phyloP scores from a whole-genome alignment of 1,139 yeast genomes.

The Yamadazyma pseudoaaseri region DNA sequence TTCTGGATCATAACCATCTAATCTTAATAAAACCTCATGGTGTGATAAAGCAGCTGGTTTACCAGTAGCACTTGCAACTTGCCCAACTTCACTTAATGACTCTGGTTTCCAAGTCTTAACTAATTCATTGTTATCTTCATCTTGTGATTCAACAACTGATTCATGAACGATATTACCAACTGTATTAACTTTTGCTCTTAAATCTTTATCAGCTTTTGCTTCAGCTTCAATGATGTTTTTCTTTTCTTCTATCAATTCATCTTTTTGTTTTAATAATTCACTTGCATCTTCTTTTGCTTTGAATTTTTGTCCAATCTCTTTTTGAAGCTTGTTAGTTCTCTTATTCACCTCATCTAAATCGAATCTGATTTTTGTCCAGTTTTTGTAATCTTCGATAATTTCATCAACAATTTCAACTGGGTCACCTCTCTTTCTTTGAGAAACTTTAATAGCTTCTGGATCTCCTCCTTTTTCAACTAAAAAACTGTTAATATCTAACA shows the following conservation, averaged over 20 bases:
- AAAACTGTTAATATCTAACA: constrained; percentile 91
- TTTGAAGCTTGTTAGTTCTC: constrained; percentile 81
- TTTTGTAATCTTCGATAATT: constrained; percentile 84
- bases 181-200: constrained; percentile 78
- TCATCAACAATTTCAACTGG: constrained; percentile 94
- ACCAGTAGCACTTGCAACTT: constrained; percentile 71
- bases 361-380: constrained; percentile 90
- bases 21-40: constrained; percentile 89
- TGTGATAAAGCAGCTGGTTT: constrained; percentile 83
- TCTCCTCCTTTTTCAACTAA: constrained; percentile 96
- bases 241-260: constrained; percentile 67
- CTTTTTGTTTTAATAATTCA: constrained; percentile 80
- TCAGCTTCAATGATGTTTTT: constrained; percentile 64
- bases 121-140: constrained; percentile 88
- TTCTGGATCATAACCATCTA: constrained; percentile 98
- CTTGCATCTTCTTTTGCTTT: constrained; percentile 94
- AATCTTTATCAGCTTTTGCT: constrained; percentile 72
- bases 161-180: constrained; percentile 95
- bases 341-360: constrained; percentile 90
- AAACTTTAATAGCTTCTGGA: constrained; percentile 81
- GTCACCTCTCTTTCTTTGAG: constrained; percentile 94
- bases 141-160: constrained; percentile 79
- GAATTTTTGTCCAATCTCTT: constrained; percentile 87
- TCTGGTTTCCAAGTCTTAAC: constrained; percentile 86
- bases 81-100: constrained; percentile 52